These are phyloP conservation scores for Pyrenophora seminiperda DNA, from an alignment of 2,329 filamentous ascomycete genomes.

Conservation along the genomic window DNA sequence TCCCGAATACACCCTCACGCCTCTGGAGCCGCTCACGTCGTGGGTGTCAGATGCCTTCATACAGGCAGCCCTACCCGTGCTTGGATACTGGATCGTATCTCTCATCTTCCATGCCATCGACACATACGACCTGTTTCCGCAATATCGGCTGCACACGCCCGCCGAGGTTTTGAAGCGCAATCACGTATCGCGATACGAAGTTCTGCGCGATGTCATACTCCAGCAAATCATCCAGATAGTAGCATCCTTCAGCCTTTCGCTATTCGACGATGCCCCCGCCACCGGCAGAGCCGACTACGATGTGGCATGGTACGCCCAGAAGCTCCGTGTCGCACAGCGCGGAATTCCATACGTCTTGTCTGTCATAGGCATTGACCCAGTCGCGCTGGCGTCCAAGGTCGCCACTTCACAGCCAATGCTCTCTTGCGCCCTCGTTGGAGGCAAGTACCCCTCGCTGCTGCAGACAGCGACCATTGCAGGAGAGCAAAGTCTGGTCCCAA, in stretches of 20 bases:
- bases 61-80: conserved; percentile 73
- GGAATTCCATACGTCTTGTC: conserved; percentile 74
- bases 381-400: conserved; percentile 75
- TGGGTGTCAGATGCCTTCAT: conserved; percentile 83
- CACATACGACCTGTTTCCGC: conserved; percentile 79
- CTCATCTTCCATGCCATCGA: conserved; percentile 88
- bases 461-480: conserved; percentile 62
- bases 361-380: conserved; percentile 75
- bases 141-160: conserved; percentile 93
- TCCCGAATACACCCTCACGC: conserved; percentile 75
- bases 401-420: conserved; percentile 72
- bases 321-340: conserved; percentile 77
- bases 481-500: conserved; percentile 61
- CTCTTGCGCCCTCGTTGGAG: conserved; percentile 77
- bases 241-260: conserved; percentile 69
- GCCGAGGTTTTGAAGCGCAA: conserved; percentile 88
- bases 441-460: conserved; percentile 74
- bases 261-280: conserved; percentile 75
- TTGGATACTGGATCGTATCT: conserved; percentile 88
- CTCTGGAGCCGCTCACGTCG: conserved; percentile 72
- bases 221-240: conserved; percentile 89
- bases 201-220: conserved; percentile 86
- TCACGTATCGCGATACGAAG: conserved; percentile 81
- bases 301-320: conserved; percentile 85
- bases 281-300: conserved; percentile 83